Evolutionary conservation across 73 alveolate genomes (phyloP).

Genomic region (Paramecium biaurelia): DNA sequence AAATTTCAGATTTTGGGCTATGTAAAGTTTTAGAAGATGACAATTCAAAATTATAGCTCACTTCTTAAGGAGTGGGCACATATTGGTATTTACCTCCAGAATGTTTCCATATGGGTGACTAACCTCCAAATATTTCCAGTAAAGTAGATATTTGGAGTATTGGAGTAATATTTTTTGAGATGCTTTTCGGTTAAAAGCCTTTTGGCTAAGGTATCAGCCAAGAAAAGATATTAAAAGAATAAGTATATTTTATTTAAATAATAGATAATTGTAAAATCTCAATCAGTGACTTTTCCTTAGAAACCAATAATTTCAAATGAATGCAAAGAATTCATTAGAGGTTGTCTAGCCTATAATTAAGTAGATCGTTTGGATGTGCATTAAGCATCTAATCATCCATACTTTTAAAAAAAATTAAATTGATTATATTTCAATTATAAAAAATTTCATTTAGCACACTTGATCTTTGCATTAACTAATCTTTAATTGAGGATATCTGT

Average conservation of each 20-base stretch:
- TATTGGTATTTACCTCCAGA: constrained; percentile 95
- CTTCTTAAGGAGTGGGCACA: constrained; percentile 92
- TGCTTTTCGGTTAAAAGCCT: constrained; percentile 70
- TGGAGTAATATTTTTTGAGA: constrained; percentile 71
- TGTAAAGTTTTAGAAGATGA: constrained; percentile 84
- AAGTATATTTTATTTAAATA: background rate
- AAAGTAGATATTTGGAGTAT: constrained; percentile 75
- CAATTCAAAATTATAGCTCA: constrained; percentile 78
- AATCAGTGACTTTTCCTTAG: constrained; percentile 52
- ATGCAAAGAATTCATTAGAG: constrained; percentile 50
- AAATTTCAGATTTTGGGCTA: constrained; percentile 89
- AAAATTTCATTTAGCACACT: background rate
- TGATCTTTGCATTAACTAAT: constrained; percentile 8
- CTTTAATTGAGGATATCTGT: constrained; percentile 15
- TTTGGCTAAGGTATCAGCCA: constrained; percentile 60
- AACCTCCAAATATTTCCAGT: constrained; percentile 63
- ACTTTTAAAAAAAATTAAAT: constrained; percentile 24
- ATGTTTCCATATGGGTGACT: constrained; percentile 79
- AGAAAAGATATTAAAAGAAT: constrained; percentile 44
- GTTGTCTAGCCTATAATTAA: constrained; percentile 45
- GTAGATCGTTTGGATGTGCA: constrained; percentile 57
- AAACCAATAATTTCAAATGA: constrained; percentile 53
- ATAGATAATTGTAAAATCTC: constrained; percentile 39
- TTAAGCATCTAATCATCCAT: constrained; percentile 53
- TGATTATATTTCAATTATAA: background rate